These are phyloP conservation scores for Hirschfeldia incana DNA, from an alignment of 345 rosid species.

Conservation along the genomic window DNA sequence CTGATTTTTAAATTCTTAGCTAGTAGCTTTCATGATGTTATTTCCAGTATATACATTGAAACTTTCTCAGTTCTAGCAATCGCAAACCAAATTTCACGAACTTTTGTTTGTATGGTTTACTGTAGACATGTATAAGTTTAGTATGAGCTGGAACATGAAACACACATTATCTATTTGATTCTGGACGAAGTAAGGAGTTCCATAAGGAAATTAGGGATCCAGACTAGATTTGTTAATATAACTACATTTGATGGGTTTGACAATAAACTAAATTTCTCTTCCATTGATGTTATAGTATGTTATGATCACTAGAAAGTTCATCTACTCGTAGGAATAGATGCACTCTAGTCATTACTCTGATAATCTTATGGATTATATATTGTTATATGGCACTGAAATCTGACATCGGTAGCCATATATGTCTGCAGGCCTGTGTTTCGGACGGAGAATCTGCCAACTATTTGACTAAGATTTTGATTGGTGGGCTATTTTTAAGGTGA, in stretches of 20 bases:
- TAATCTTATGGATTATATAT: neutral
- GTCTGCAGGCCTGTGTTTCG: conserved; percentile 83
- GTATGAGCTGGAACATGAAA: conserved; percentile 15
- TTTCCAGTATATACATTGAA: conserved; percentile 10
- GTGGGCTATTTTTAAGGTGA: conserved; percentile 91
- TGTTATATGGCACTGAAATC: conserved; percentile 6
- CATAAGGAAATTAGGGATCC: neutral
- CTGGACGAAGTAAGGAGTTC: neutral
- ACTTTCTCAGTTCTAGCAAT: conserved; percentile 20
- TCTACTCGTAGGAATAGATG: neutral
- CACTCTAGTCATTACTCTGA: conserved; percentile 4
- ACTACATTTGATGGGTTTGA: neutral
- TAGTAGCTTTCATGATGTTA: conserved; percentile 21
- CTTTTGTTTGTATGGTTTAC: neutral
- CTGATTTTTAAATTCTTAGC: conserved; percentile 22
- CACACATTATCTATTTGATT: neutral
- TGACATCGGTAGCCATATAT: conserved; percentile 26
- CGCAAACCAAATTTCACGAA: neutral
- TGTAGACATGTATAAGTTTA: neutral
- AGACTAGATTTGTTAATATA: neutral
- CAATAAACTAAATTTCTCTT: neutral
- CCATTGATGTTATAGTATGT: conserved; percentile 6
- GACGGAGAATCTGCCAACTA: conserved; percentile 77
- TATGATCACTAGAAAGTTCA: neutral
- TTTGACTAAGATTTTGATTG: conserved; percentile 72